phyloP scores from a whole-genome alignment of 257 asterid species.

The Nicotiana paniculata region DNA sequence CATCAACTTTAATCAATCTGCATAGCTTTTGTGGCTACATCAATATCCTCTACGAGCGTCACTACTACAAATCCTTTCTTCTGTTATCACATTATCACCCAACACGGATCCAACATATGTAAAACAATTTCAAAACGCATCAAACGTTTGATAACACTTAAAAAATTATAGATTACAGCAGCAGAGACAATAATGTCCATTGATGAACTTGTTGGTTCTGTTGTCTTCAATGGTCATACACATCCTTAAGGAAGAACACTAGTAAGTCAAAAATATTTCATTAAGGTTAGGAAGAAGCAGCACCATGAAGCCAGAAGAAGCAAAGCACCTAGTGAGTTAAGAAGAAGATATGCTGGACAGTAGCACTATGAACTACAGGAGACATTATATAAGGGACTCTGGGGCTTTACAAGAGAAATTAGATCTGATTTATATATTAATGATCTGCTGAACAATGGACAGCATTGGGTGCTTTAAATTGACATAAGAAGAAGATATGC shows the following conservation, averaged over 20 bases:
- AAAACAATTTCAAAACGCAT: background rate
- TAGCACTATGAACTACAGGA: background rate
- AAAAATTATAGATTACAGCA: background rate
- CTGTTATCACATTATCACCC: background rate
- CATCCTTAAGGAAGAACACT: background rate
- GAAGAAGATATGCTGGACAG: background rate
- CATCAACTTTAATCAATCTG: background rate
- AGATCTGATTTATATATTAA: background rate
- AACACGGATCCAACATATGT: background rate
- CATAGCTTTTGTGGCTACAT: background rate
- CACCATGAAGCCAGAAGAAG: background rate
- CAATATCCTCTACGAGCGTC: background rate
- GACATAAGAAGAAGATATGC: background rate
- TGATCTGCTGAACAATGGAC: background rate
- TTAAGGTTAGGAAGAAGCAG: background rate
- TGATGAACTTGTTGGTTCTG: background rate
- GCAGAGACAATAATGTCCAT: background rate
- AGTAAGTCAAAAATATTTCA: background rate
- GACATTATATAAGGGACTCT: background rate
- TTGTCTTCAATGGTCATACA: background rate
- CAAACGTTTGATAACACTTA: background rate
- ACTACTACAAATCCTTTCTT: background rate
- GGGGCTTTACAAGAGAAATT: background rate
- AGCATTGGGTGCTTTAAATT: background rate
- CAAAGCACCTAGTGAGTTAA: background rate